These are phyloP conservation scores for Nakazawaea populi DNA, from an alignment of 805 yeast species.

Conservation along the genomic window DNA sequence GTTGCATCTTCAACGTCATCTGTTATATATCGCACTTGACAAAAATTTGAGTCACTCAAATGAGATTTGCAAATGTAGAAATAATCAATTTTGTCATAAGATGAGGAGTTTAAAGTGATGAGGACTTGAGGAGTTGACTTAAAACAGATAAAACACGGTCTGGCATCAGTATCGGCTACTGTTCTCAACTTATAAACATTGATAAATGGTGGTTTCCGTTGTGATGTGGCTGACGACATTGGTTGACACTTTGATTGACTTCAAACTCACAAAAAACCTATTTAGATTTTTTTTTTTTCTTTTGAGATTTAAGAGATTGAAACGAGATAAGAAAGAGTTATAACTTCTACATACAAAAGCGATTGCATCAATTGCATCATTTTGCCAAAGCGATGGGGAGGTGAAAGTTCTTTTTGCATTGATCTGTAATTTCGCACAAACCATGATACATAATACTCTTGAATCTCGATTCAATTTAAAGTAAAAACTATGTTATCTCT, in stretches of 20 bases:
- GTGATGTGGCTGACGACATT: neutral
- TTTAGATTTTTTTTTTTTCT: too few relatives aligned
- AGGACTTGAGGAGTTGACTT: conserved; percentile 42
- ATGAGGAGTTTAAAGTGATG: conserved; percentile 33
- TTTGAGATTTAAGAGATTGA: too few relatives aligned
- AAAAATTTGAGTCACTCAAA: conserved; percentile 39
- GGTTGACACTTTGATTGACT: neutral
- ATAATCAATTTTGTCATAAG: conserved; percentile 41
- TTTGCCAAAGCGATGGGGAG: too few relatives aligned
- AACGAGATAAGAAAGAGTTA: too few relatives aligned
- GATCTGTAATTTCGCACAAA: too few relatives aligned
- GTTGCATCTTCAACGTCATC: conserved; percentile 16
- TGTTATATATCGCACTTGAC: conserved; percentile 30
- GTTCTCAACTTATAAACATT: conserved; percentile 32
- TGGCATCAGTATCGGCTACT: conserved; percentile 35
- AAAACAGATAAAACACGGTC: conserved; percentile 45
- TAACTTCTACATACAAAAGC: too few relatives aligned
- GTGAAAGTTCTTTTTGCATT: too few relatives aligned
- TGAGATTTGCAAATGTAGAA: conserved; percentile 47
- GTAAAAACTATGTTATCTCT: too few relatives aligned
- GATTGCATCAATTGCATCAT: too few relatives aligned
- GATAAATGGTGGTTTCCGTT: conserved; percentile 20
- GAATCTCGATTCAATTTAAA: too few relatives aligned
- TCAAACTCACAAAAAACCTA: neutral
- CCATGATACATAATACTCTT: too few relatives aligned